Evolutionary conservation across 768 basidiomycete genomes (phyloP).

Genomic region (Paxillus ammoniavirescens): DNA sequence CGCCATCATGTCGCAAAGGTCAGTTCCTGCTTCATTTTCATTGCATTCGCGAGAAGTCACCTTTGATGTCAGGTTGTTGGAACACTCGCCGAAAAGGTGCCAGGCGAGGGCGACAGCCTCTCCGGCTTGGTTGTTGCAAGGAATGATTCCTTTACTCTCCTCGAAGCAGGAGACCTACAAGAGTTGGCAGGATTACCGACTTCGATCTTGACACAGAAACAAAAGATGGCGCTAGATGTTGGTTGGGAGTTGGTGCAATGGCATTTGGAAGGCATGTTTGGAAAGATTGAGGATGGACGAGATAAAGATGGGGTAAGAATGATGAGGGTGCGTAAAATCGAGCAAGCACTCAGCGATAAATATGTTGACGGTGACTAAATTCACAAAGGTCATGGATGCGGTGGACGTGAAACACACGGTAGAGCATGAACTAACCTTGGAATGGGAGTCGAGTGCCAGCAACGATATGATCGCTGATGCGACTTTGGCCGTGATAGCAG

Average conservation of each 20-base stretch:
- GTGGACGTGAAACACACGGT: slow-evolving; percentile 76
- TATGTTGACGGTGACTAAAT: neutral
- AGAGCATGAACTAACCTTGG: slow-evolving; percentile 77
- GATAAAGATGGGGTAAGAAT: slow-evolving; percentile 61
- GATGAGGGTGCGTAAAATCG: slow-evolving; percentile 54
- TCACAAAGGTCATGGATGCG: slow-evolving; percentile 82
- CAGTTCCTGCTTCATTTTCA: slow-evolving; percentile 10
- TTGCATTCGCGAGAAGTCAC: neutral
- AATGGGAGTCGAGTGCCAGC: slow-evolving; percentile 90
- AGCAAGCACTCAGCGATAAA: neutral
- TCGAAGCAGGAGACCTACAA: slow-evolving; percentile 84
- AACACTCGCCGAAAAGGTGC: slow-evolving; percentile 71
- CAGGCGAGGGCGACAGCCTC: slow-evolving; percentile 65
- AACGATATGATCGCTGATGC: slow-evolving; percentile 99
- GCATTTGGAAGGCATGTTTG: slow-evolving; percentile 96
- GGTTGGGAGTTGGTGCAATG: slow-evolving; percentile 91
- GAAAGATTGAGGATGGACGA: slow-evolving; percentile 65
- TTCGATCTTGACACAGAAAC: slow-evolving; percentile 79
- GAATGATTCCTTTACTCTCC: slow-evolving; percentile 90
- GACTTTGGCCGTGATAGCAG: slow-evolving; percentile 80
- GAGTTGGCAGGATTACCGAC: slow-evolving; percentile 89
- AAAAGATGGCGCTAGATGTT: slow-evolving; percentile 77
- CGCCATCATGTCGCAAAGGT: slow-evolving; percentile 91
- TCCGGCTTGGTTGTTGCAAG: slow-evolving; percentile 89
- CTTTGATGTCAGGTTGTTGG: slow-evolving; percentile 71